Conservation (phyloP, 805 yeast species). For the Wickerhamomyces silvicola region DNA sequence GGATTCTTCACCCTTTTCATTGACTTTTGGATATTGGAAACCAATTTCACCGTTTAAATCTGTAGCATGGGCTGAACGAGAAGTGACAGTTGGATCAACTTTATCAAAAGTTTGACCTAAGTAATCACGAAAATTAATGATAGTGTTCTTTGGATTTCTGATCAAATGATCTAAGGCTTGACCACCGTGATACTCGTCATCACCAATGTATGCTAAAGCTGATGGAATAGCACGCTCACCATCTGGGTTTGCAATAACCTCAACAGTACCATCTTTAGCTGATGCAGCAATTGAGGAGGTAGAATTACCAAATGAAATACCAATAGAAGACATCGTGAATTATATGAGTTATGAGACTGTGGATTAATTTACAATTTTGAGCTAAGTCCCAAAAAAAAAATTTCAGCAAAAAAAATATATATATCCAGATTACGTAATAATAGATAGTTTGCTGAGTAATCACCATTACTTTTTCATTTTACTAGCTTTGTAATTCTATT, state of each 20-base stretch:
- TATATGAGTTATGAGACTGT: neutral
- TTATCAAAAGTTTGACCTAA: slow-evolving; percentile 70
- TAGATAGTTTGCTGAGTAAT: too few relatives aligned
- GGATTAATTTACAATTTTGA: neutral
- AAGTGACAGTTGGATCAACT: slow-evolving; percentile 59
- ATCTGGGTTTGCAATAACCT: slow-evolving; percentile 97
- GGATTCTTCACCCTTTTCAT: slow-evolving; percentile 34
- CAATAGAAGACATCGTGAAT: slow-evolving; percentile 54
- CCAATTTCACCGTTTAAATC: slow-evolving; percentile 63
- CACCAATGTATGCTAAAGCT: slow-evolving; percentile 83
- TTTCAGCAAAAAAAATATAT: neutral
- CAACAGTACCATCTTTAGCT: slow-evolving; percentile 79
- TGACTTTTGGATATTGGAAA: slow-evolving; percentile 42
- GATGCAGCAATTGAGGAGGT: slow-evolving; percentile 91
- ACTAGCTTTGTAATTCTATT: neutral
- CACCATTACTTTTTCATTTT: neutral
- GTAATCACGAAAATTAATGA: slow-evolving; percentile 88
- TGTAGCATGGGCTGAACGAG: slow-evolving; percentile 61
- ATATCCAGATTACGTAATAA: too few relatives aligned
- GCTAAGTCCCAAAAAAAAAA: slow-evolving; percentile 1
- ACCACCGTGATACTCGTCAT: slow-evolving; percentile 94
- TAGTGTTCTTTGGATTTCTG: slow-evolving; percentile 83
- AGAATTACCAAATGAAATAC: slow-evolving; percentile 95
- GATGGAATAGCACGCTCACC: slow-evolving; percentile 98
- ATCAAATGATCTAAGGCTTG: slow-evolving; percentile 91